These are phyloP conservation scores for Cyclotella distinguenda DNA, from an alignment of 108 stramenopile genomes.

Conservation along the genomic window DNA sequence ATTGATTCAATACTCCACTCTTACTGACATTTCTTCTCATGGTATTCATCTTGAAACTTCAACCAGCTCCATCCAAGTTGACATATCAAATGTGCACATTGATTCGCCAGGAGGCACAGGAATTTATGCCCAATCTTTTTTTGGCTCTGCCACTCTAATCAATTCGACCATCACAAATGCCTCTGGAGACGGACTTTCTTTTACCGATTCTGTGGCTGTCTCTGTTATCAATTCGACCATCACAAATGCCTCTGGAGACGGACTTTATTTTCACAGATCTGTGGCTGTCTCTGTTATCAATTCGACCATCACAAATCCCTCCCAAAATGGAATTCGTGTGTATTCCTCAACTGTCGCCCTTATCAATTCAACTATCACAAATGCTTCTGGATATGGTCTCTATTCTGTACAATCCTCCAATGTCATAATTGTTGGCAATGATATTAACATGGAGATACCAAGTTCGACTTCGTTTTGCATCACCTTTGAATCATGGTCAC, in stretches of 20 bases:
- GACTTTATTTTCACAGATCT: no score
- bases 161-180: conserved; percentile 11
- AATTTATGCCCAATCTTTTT: background rate
- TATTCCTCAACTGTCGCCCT: conserved; percentile 3
- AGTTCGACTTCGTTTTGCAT: background rate
- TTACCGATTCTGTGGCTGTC: no score
- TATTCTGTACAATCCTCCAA: background rate
- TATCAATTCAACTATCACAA: conserved; percentile 2
- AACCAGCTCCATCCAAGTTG: background rate
- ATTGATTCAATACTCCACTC: background rate
- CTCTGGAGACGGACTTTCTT: background rate
- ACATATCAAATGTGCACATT: conserved; percentile 5
- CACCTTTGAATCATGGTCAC: no score
- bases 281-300: no score
- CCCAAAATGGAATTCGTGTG: no score
- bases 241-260: no score
- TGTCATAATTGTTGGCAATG: background rate
- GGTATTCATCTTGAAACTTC: conserved; percentile 1
- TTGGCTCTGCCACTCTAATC: background rate
- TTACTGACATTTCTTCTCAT: background rate
- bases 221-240: no score
- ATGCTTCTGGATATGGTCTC: conserved; percentile 3
- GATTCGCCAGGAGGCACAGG: background rate
- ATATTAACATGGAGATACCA: background rate
- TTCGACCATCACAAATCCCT: no score